Evolutionary conservation across 2,329 filamentous ascomycete genomes (phyloP).

Genomic region (Diaporthe velutina): DNA sequence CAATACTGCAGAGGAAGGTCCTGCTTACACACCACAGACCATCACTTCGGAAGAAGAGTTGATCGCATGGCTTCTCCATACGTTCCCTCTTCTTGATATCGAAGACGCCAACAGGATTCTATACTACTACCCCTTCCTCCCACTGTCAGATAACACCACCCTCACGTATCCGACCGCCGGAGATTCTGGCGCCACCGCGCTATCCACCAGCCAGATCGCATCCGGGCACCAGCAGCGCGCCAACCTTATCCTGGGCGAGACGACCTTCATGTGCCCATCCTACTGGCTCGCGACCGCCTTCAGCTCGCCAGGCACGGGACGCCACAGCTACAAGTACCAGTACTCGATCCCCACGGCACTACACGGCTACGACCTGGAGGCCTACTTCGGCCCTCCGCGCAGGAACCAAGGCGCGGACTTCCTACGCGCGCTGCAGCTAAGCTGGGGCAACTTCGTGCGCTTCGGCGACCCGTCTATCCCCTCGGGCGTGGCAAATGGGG

Average conservation of each 20-base stretch:
- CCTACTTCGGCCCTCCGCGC: slow-evolving; percentile 36
- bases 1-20: slow-evolving; percentile 65
- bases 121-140: slow-evolving; percentile 42
- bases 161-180: slow-evolving; percentile 49
- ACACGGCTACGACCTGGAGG: slow-evolving; percentile 53
- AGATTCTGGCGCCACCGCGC: slow-evolving; percentile 43
- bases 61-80: neutral
- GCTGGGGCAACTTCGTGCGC: slow-evolving; percentile 1
- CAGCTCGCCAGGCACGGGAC: slow-evolving; percentile 43
- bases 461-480: neutral
- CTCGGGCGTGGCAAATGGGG: neutral
- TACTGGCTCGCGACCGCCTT: slow-evolving; percentile 65
- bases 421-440: neutral
- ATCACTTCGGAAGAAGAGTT: slow-evolving; percentile 53
- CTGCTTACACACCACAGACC: slow-evolving; percentile 57
- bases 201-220: slow-evolving; percentile 49
- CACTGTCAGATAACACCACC: slow-evolving; percentile 9
- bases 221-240: slow-evolving; percentile 64
- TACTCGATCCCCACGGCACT: slow-evolving; percentile 52
- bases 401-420: slow-evolving; percentile 30
- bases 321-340: slow-evolving; percentile 57
- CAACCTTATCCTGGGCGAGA: slow-evolving; percentile 61
- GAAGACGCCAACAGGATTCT: slow-evolving; percentile 50
- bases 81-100: slow-evolving; percentile 55
- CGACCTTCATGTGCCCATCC: slow-evolving; percentile 64